Percentiles rank a stretch among this genome's conserved stretches.
Evolutionary conservation across 345 rosid genomes (phyloP).

Genomic region (Xanthoceras sorbifolium): DNA sequence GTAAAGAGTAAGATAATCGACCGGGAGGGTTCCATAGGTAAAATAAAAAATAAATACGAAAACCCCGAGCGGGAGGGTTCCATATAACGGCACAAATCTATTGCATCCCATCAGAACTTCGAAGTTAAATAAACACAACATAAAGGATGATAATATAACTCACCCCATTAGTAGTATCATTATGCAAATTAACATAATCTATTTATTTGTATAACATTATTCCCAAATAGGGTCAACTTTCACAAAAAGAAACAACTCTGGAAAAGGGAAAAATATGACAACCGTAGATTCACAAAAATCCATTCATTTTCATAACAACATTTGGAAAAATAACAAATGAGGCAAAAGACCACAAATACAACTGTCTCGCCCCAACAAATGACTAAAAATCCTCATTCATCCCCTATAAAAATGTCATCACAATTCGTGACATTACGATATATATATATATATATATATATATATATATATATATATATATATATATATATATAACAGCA

Average conservation of each 20-base stretch:
- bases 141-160: too few relatives aligned
- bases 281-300: conserved; percentile 4
- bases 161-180: not conserved
- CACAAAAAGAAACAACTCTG: not conserved
- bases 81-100: too few relatives aligned
- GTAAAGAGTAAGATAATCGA: too few relatives aligned
- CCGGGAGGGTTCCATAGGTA: too few relatives aligned
- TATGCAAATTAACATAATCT: not conserved
- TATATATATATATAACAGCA: conserved; percentile 2
- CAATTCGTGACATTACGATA: conserved; percentile 23
- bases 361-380: conserved; percentile 10
- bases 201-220: too few relatives aligned
- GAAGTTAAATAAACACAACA: too few relatives aligned
- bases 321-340: not conserved
- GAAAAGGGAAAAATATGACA: not conserved
- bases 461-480: too few relatives aligned
- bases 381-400: conserved; percentile 11
- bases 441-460: too few relatives aligned
- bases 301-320: not conserved
- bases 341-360: conserved; percentile 23
- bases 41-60: too few relatives aligned
- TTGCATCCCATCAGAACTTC: too few relatives aligned
- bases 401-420: conserved; percentile 22
- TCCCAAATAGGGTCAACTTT: not conserved
- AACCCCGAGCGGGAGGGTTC: too few relatives aligned